phyloP scores from a whole-genome alignment of 306 rosid genomes.

The Quercus ilex region DNA sequence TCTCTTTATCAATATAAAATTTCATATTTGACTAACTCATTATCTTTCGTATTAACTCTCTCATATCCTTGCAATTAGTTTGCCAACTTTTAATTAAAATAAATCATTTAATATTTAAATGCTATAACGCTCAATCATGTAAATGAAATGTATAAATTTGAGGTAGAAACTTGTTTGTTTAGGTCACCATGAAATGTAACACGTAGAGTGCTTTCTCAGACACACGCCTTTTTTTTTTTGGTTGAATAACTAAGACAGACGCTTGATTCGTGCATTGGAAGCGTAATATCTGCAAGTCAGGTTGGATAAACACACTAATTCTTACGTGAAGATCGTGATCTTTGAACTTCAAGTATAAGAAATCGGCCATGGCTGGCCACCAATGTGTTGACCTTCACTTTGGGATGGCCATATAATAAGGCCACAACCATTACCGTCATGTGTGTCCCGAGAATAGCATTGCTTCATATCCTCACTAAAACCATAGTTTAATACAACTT shows the following conservation, averaged over 20 bases:
- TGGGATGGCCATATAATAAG: neutral
- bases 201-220: neutral
- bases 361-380: neutral
- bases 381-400: neutral
- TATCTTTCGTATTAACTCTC: no score
- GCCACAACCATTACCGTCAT: neutral
- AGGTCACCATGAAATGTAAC: neutral
- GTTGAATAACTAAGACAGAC: slow-evolving; percentile 3
- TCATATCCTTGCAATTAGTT: no score
- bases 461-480: neutral
- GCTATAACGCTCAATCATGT: no score
- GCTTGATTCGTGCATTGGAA: slow-evolving; percentile 20
- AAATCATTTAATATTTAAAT: no score
- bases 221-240: neutral
- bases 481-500: neutral
- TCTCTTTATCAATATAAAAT: no score
- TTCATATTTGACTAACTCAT: no score
- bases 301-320: neutral
- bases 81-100: no score
- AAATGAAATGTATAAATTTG: neutral
- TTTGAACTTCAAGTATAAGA: neutral
- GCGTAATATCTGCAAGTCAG: slow-evolving; percentile 12
- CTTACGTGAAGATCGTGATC: neutral
- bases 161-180: no score
- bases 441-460: neutral